phyloP scores from a whole-genome alignment of 495 filamentous ascomycete species.

The Jackrogersella multiformis region DNA sequence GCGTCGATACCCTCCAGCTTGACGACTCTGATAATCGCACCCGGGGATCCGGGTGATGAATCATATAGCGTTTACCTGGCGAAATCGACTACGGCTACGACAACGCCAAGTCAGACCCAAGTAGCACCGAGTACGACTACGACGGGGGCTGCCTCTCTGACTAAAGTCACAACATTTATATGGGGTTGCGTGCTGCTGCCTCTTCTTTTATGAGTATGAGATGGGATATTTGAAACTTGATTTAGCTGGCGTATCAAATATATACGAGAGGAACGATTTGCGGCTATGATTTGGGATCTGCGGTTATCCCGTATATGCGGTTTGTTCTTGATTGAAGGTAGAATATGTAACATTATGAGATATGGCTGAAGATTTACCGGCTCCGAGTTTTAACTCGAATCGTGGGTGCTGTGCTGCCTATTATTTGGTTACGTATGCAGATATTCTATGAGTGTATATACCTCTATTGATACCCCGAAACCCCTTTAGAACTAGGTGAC shows the following conservation, averaged over 20 bases:
- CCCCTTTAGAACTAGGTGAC: no score
- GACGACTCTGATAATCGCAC: conserved; percentile 32
- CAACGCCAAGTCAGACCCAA: background rate
- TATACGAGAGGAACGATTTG: background rate
- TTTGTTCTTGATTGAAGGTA: background rate
- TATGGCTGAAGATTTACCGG: background rate
- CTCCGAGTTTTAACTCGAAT: background rate
- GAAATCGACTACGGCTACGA: conserved; percentile 10
- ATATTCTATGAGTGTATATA: conserved; percentile 22
- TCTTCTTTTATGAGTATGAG: conserved; percentile 22
- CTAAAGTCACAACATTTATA: background rate
- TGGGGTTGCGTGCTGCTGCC: conserved; percentile 24
- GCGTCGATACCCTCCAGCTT: conserved; percentile 11
- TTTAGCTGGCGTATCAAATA: background rate
- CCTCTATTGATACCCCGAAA: conserved; percentile 18
- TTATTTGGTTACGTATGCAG: background rate
- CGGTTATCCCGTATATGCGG: no score
- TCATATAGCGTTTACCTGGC: conserved; percentile 25
- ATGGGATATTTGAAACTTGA: background rate
- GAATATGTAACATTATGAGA: background rate
- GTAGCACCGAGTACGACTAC: conserved; percentile 5
- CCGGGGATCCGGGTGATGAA: conserved; percentile 26
- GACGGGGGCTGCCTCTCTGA: conserved; percentile 18
- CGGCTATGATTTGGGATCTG: no score
- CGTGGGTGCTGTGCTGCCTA: conserved; percentile 1